Evolutionary conservation across 495 filamentous ascomycete genomes (phyloP).

Genomic region (Penicillium tannophilum): DNA sequence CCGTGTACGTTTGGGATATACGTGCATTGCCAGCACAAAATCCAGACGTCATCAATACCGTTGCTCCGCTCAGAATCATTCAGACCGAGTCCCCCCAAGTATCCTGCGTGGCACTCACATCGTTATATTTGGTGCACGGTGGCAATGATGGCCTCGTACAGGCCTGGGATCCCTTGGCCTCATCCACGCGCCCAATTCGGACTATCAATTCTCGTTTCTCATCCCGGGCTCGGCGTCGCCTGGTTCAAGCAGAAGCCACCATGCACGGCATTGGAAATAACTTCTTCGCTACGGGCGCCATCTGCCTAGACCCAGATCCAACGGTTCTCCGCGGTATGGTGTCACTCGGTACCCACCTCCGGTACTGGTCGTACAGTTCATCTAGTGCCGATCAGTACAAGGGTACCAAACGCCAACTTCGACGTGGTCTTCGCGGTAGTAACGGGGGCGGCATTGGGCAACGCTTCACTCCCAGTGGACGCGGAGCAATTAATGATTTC

Average conservation of each 20-base stretch:
- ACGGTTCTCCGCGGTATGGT: slow-evolving; percentile 90
- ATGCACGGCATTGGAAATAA: slow-evolving; percentile 69
- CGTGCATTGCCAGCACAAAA: slow-evolving; percentile 60
- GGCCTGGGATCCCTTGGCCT: slow-evolving; percentile 93
- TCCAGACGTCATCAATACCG: slow-evolving; percentile 51
- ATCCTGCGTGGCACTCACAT: slow-evolving; percentile 81
- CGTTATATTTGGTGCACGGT: slow-evolving; percentile 86
- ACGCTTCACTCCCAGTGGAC: slow-evolving; percentile 59
- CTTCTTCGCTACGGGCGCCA: slow-evolving; percentile 79
- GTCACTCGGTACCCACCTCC: slow-evolving; percentile 80
- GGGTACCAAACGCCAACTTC: slow-evolving; percentile 60
- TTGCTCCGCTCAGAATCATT: slow-evolving; percentile 74
- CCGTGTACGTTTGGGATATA: slow-evolving; percentile 82
- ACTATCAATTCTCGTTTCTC: slow-evolving; percentile 90
- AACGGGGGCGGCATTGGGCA: slow-evolving; percentile 55
- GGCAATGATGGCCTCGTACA: slow-evolving; percentile 95
- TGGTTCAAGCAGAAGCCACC: slow-evolving; percentile 72
- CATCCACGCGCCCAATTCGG: slow-evolving; percentile 73
- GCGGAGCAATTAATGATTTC: slow-evolving; percentile 70
- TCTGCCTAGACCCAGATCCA: slow-evolving; percentile 86
- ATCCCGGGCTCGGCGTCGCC: slow-evolving; percentile 71
- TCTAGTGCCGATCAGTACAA: slow-evolving; percentile 65
- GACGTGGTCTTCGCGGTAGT: slow-evolving; percentile 60
- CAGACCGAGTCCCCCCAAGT: slow-evolving; percentile 91
- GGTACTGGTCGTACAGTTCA: slow-evolving; percentile 94